Base-by-base conservation (phyloP, 192 early-diverging fungal species). In the Spinellus fusiger region DNA sequence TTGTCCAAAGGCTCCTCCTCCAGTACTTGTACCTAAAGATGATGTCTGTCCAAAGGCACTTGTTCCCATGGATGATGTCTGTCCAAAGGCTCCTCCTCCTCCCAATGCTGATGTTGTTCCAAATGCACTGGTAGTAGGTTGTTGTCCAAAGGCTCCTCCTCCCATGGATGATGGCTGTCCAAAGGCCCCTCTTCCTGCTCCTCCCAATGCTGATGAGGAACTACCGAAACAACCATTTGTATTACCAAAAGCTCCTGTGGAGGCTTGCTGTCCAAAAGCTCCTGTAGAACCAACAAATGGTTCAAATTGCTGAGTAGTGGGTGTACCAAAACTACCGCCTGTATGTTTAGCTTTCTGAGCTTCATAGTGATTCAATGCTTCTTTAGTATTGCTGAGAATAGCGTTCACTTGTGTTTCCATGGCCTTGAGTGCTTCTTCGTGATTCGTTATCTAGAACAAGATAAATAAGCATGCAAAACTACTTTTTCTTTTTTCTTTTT, bases 381-480 rank as follows among this genome's bases (percentile, higher is more conserved):
- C 73, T 28, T 56, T 56, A 10, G 70, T 23, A 54, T 80, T 55
- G n/a, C 37, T 56, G 0, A 62, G 15, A 50, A 77, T 67, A 16
- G 66, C 67, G 35, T 70, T 66, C 7, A 80, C 62, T 56, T 80
- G 73, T 23, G 55, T 53, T 18, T 69, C 55, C 78, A 80, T 76
- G 9, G 15, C 29, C 27, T 25, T 60, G 7, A 48, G 38, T 16
- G 67, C 13, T 28, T 74, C 71, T 38, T 76, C 71, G 10, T 63
- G 61, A 20, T 72, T 66, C 49, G 68, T 49, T 27, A 73, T 64
- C 78, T 64, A 64, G 15, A 51, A 52, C 35, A 28, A 40, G 18
- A 59, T 47, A 26, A 66, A 66, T 15, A 29, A 29, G 35, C 62
- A 73, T 60, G 61, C 53, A 22, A 68, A 62, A 38, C 61, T 4